Evolutionary conservation across 2,329 filamentous ascomycete species (phyloP).

Genomic region (Seiridium cupressi): DNA sequence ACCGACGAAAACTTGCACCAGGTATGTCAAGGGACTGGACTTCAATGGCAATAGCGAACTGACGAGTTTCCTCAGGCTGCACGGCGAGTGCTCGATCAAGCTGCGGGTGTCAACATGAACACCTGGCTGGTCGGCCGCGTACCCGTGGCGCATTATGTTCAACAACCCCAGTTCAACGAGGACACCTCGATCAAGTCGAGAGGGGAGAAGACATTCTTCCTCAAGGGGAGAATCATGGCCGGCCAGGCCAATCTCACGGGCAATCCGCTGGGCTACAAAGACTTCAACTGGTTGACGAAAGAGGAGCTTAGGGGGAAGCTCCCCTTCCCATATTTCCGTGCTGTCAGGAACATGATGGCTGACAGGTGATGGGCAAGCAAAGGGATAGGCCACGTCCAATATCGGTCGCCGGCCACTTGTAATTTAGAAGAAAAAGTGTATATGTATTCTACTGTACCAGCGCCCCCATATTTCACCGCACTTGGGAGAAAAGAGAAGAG

Average conservation of each 20-base stretch:
- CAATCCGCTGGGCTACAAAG: slow-evolving; percentile 70
- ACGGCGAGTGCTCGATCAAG: slow-evolving; percentile 70
- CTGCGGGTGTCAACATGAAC: slow-evolving; percentile 94
- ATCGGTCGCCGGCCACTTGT: slow-evolving; percentile 13
- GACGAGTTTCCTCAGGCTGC: slow-evolving; percentile 62
- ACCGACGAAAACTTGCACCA: slow-evolving; percentile 76
- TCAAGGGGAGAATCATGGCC: slow-evolving; percentile 95
- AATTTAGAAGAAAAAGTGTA: slow-evolving; percentile 11
- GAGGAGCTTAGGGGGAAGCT: slow-evolving; percentile 78
- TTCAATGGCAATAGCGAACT: background rate
- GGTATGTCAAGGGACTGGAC: slow-evolving; percentile 51
- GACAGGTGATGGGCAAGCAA: slow-evolving; percentile 55
- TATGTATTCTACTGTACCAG: slow-evolving; percentile 9
- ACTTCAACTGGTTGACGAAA: slow-evolving; percentile 91
- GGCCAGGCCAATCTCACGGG: slow-evolving; percentile 81
- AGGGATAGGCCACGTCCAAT: background rate
- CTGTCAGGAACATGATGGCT: slow-evolving; percentile 79
- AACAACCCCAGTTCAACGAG: slow-evolving; percentile 45
- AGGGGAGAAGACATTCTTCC: slow-evolving; percentile 88
- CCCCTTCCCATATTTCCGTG: slow-evolving; percentile 66
- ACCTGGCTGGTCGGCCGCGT: slow-evolving; percentile 94
- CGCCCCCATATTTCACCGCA: background rate
- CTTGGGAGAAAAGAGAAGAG: too few relatives aligned
- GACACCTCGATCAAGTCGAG: slow-evolving; percentile 41
- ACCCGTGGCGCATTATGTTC: slow-evolving; percentile 77